Base-by-base conservation (phyloP, 73 alveolate genomes). In the Paramecium biaurelia region DNA sequence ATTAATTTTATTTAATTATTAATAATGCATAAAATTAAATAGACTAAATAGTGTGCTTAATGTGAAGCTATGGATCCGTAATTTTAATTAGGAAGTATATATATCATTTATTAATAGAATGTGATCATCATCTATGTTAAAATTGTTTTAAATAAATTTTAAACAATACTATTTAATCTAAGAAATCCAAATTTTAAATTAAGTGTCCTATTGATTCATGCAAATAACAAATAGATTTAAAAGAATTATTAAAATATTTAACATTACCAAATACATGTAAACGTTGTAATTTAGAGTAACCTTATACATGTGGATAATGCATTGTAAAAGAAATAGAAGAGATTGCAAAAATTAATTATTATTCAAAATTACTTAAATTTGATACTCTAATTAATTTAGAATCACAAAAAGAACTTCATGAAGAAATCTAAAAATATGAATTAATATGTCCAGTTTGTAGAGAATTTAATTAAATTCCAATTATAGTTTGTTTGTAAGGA, bases 381-480 rank as follows among this genome's bases (percentile, higher is more conserved):
- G 90, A 79, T 5, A 18, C 47, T 21, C 28, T 79, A 24, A 45
- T 79, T 5, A 45, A 79, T 42, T 43, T 38, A 4, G 74, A 79
- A 12, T 42, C 21, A 24, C 14, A 79, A 21, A 79, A 79, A 63
- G 53, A 38, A 9, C 45, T 45, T 21, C 14, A 45, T 42, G 76
- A 79, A 23, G 30, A 30, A 18, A 47, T 79, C 15, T 9, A 41
- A 24, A 45, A 79, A 10, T 12, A 79, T 23, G 70, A 79, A 43
- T 45, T 79, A 23, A 79, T 43, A 7, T 79, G 90, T 79, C 70
- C 90, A 0, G 76, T 79, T 79, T 79, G 90, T 45, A 79, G 74
- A 45, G 90, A 79, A 47, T 79, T 79, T 45, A 79, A 79, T 79
- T 34, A 79, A 79, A 45, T 43, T 42, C 90, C 90, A 43, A 45